Evolutionary conservation across 352 stramenopile genomes (phyloP).

Genomic region (Thalassiosira livingstoniorum): DNA sequence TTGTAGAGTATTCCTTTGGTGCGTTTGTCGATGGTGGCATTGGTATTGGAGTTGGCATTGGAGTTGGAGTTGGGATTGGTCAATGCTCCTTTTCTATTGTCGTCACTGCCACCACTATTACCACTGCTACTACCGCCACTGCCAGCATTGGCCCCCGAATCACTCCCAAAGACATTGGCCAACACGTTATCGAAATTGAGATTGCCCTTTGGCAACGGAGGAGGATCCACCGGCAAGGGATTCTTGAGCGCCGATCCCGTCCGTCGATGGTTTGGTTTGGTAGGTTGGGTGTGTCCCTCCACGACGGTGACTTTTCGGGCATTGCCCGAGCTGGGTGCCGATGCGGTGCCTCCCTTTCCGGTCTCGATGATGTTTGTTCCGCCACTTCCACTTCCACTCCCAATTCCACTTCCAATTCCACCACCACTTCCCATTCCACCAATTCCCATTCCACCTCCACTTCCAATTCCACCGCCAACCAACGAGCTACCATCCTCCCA

Average conservation of each 20-base stretch:
- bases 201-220: conserved; percentile 32
- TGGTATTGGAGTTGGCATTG: neutral
- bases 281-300: too few relatives aligned
- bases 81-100: neutral
- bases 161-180: conserved; percentile 39
- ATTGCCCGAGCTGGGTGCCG: neutral
- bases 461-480: neutral
- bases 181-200: conserved; percentile 40
- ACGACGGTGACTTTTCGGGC: too few relatives aligned
- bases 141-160: neutral
- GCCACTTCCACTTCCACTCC: too few relatives aligned
- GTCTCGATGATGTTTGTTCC: too few relatives aligned
- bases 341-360: neutral
- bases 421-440: conserved; percentile 4
- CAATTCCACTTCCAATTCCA: neutral
- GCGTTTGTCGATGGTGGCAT: conserved; percentile 1
- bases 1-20: conserved; percentile 77
- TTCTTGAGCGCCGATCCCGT: conserved; percentile 31
- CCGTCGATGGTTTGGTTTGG: conserved; percentile 37
- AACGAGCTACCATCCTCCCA: conserved; percentile 64
- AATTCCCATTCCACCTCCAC: neutral
- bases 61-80: too few relatives aligned
- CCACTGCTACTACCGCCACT: neutral
- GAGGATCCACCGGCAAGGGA: conserved; percentile 16
- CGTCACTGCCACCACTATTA: neutral